Base-by-base conservation (phyloP, 805 yeast genomes). In the Cyberlindnera mrakii region DNA sequence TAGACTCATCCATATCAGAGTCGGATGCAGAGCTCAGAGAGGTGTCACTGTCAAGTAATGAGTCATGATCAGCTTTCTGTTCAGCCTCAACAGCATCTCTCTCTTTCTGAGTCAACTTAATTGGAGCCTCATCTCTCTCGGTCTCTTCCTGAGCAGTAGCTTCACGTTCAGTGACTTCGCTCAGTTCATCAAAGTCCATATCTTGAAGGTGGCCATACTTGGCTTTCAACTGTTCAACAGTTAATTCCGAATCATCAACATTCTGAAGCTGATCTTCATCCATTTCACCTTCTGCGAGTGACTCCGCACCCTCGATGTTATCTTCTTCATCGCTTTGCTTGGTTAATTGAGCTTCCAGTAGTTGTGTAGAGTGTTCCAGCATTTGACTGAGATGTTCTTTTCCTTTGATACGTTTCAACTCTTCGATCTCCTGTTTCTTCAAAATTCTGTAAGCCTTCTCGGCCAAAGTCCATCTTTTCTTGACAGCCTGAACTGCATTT, bases 391-490 rank as follows among this genome's bases (percentile, higher is more conserved):
- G 70, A 59, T 90, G 96, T 54, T 86, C 85, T 58, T 89, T 85
- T 32, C 97, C 96, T 55, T 83, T 80, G 9, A 77, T 75, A 42
- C 85, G 77, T 58, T 88, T 83, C 53, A 83, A 73, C 50, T 85
- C 90, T 52, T 87, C 96, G 46, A 75, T 82, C 51, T 85, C 87
- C 47, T 82, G 78, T 37, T 82, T 81, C 57, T 85, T 93, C 46
- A 85, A 68, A 14, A 80, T 84, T 39, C 71, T 72, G 57, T 76
- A 82, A 1, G 87, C 95, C 59, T 85, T 88, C 48, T 82, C 86
- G 3, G 97, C 99, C 39, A 89, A 72, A 18, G 73, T 67, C 99
- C 99, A 93, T 56, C 93, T 80, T 60, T 82, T 88, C 63, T 83
- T 83, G 10, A 93, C 96, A 35, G 89, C 88, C 53, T 78, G 82